phyloP scores from a whole-genome alignment of 2,329 filamentous ascomycete genomes.

The Colletotrichum lentis region DNA sequence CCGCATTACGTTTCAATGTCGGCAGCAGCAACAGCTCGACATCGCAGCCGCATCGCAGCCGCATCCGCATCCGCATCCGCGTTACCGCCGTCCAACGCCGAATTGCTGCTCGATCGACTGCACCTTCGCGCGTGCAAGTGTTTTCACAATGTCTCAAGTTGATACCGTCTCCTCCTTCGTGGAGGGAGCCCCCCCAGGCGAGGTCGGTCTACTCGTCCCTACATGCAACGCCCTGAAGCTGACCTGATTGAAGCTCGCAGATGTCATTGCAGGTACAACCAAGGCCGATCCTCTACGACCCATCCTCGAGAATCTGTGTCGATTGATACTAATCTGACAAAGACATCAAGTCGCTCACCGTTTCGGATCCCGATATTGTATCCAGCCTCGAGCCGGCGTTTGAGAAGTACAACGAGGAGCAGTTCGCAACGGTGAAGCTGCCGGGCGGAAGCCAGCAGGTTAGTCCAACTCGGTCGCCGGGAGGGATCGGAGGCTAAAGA shows the following conservation, averaged over 20 bases:
- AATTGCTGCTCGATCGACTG: not conserved
- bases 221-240: constrained; percentile 36
- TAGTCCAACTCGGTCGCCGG: constrained; percentile 1
- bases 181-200: constrained; percentile 92
- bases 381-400: constrained; percentile 82
- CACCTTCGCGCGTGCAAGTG: constrained; percentile 23
- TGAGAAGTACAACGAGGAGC: constrained; percentile 94
- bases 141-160: constrained; percentile 50
- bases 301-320: constrained; percentile 12
- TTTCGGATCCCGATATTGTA: constrained; percentile 72
- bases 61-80: constrained; percentile 12
- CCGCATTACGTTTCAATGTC: constrained; percentile 38
- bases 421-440: constrained; percentile 87
- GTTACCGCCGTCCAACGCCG: constrained; percentile 16
- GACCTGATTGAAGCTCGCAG: constrained; percentile 70
- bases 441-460: constrained; percentile 78
- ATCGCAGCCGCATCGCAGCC: not conserved
- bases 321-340: constrained; percentile 38
- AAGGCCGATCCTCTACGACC: not conserved
- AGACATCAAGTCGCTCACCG: constrained; percentile 91
- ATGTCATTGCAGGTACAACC: constrained; percentile 81
- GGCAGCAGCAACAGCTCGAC: constrained; percentile 9
- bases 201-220: constrained; percentile 67
- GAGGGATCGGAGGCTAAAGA: constrained; percentile 1
- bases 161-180: constrained; percentile 84